These are phyloP conservation scores for Fusarium ramigenum DNA, from an alignment of 2,329 filamentous ascomycete genomes.

Conservation along the genomic window DNA sequence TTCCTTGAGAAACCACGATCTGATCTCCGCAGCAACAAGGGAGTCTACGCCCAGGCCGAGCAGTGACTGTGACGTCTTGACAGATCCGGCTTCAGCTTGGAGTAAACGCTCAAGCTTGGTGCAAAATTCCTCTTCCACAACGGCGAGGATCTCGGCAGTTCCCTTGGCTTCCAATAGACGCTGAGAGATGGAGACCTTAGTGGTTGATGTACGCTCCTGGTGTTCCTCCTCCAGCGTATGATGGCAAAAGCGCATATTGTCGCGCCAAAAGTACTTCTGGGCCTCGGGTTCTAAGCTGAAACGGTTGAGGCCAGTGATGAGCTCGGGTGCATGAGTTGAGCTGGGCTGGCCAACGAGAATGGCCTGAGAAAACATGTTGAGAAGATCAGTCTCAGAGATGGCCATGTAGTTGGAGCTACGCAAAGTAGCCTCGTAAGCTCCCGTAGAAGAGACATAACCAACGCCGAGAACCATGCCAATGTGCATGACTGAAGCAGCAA, in stretches of 20 bases:
- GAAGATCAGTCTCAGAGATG: constrained; percentile 46
- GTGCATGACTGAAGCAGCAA: constrained; percentile 51
- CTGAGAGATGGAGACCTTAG: background rate
- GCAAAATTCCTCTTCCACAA: constrained; percentile 1
- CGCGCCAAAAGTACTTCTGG: constrained; percentile 4
- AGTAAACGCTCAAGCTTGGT: background rate
- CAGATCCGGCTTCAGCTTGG: background rate
- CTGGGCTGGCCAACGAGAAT: background rate
- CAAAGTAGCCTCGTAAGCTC: background rate
- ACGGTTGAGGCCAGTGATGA: constrained; percentile 1
- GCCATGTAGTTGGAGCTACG: constrained; percentile 2
- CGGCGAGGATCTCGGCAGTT: background rate
- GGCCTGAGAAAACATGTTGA: constrained; percentile 24
- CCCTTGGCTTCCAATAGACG: background rate
- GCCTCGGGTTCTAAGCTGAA: background rate
- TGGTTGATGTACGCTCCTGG: background rate
- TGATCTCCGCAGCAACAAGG: constrained; percentile 49
- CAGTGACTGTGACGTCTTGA: background rate
- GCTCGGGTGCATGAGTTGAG: background rate
- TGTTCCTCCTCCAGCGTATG: background rate
- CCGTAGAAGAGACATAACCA: constrained; percentile 49
- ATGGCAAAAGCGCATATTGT: background rate
- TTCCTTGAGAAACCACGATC: constrained; percentile 61
- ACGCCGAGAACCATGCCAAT: constrained; percentile 51
- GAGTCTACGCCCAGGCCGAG: constrained; percentile 45